phyloP scores from a whole-genome alignment of 768 basidiomycete species.

The Daedaleopsis sinensis region DNA sequence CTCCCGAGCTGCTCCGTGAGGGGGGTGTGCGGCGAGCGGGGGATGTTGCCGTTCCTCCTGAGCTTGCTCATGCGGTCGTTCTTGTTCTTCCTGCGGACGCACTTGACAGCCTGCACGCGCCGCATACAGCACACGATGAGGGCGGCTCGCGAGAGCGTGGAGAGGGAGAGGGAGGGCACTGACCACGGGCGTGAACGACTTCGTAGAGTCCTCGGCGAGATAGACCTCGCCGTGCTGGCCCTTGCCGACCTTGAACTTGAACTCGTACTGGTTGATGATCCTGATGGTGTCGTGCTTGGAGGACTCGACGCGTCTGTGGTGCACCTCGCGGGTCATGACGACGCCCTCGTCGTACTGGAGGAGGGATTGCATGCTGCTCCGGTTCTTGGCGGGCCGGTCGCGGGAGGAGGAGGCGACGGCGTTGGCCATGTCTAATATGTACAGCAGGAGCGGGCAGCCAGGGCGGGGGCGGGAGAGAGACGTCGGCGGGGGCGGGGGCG shows the following conservation, averaged over 20 bases:
- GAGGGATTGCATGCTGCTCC: conserved; percentile 18
- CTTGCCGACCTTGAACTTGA: conserved; percentile 74
- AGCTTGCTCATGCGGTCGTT: conserved; percentile 60
- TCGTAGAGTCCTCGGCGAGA: conserved; percentile 58
- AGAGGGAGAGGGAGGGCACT: conserved; percentile 45
- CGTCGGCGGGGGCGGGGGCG: neutral
- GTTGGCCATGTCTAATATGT: conserved; percentile 26
- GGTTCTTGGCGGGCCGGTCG: conserved; percentile 20
- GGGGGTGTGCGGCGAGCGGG: conserved; percentile 51
- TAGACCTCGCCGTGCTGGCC: conserved; percentile 93
- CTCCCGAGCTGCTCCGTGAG: conserved; percentile 71
- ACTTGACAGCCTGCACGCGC: conserved; percentile 71
- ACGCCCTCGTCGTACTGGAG: conserved; percentile 40
- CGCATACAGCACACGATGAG: neutral
- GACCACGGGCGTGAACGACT: conserved; percentile 44
- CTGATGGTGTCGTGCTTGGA: conserved; percentile 31
- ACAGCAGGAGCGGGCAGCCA: conserved; percentile 14
- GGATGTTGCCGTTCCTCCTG: conserved; percentile 43
- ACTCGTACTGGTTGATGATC: conserved; percentile 86
- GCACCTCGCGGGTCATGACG: conserved; percentile 45
- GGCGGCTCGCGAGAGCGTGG: neutral
- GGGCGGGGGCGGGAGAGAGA: neutral
- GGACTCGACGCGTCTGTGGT: conserved; percentile 40
- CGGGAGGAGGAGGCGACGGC: conserved; percentile 20
- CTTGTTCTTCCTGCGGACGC: conserved; percentile 71